These are phyloP conservation scores for Podospora pseudocomata DNA, from an alignment of 495 filamentous ascomycete species.

Conservation along the genomic window DNA sequence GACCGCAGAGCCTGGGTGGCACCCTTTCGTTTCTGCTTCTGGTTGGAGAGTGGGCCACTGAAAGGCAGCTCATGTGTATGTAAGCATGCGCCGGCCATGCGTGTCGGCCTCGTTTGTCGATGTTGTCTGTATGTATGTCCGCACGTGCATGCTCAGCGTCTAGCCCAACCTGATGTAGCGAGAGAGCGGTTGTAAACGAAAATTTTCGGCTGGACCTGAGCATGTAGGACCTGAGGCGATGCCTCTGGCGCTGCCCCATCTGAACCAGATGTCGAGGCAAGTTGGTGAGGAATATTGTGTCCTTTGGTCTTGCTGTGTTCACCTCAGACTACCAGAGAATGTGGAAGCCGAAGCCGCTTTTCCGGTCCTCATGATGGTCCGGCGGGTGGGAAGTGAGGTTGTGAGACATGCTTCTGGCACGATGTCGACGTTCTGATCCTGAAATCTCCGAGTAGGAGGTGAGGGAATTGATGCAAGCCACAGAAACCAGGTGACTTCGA, in stretches of 20 bases:
- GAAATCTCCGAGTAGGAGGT: not conserved
- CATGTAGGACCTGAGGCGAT: constrained; percentile 10
- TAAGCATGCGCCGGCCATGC: constrained; percentile 1
- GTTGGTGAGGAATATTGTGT: not conserved
- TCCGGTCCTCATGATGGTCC: not conserved
- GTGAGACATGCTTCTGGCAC: not conserved
- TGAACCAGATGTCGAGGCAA: constrained; percentile 3
- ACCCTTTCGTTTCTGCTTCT: constrained; percentile 13
- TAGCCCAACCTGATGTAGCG: not conserved
- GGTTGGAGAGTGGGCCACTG: not conserved
- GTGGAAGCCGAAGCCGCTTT: not conserved
- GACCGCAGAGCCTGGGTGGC: constrained; percentile 31
- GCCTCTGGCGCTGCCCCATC: not conserved
- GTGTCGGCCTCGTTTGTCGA: not conserved
- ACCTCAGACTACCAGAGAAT: not conserved
- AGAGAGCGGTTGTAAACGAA: not conserved
- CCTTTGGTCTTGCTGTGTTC: not conserved
- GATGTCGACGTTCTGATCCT: not conserved
- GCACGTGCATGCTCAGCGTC: constrained; percentile 1
- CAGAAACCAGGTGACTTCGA: constrained; percentile 3
- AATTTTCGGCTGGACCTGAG: not conserved
- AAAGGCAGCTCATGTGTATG: not conserved
- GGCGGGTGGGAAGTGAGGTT: not conserved
- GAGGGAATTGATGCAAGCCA: constrained; percentile 10
- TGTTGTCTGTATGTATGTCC: not conserved